A percentile compares a stretch with the other conserved stretches of the same genome.
These are phyloP conservation scores for Pythium biforme DNA, from an alignment of 352 stramenopile genomes.

Conservation along the genomic window DNA sequence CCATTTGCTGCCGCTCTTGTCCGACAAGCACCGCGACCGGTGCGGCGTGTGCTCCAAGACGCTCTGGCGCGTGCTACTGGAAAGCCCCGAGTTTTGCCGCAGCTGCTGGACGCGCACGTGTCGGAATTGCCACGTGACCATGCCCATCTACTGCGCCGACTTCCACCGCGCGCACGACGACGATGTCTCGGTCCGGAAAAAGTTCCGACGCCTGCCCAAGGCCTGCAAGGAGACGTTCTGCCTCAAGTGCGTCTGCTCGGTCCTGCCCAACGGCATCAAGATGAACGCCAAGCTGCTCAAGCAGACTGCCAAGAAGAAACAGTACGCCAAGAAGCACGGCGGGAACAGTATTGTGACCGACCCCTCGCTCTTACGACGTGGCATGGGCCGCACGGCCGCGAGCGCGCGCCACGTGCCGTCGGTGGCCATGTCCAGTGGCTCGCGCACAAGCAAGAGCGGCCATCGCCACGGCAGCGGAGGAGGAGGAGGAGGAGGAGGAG, in stretches of 20 bases:
- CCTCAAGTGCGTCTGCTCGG: conserved; percentile 65
- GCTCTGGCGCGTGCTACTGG: conserved; percentile 51
- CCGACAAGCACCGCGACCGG: conserved; percentile 28
- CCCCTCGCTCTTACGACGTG: conserved; percentile 17
- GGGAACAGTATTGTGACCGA: conserved; percentile 25
- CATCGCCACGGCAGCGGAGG: no score
- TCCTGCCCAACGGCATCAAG: conserved; percentile 56
- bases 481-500: background rate
- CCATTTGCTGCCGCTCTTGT: conserved; percentile 24
- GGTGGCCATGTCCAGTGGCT: conserved; percentile 2
- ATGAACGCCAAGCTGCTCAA: conserved; percentile 69
- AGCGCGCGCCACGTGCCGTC: conserved; percentile 10
- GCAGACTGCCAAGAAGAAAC: conserved; percentile 55
- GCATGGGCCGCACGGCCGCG: conserved; percentile 9
- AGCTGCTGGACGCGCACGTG: conserved; percentile 70
- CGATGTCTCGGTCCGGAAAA: conserved; percentile 9
- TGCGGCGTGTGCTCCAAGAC: conserved; percentile 65
- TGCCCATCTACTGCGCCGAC: conserved; percentile 77
- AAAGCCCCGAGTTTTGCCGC: conserved; percentile 46
- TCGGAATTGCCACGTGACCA: conserved; percentile 58
- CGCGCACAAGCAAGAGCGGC: conserved; percentile 1
- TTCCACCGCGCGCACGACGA: conserved; percentile 40
- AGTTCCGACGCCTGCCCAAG: conserved; percentile 13
- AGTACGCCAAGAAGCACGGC: conserved; percentile 28
- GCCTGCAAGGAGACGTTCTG: conserved; percentile 80